Percentiles rank a stretch among this genome's conserved stretches.
Evolutionary conservation across 2,329 filamentous ascomycete genomes (phyloP).

Genomic region (Monosporascus sp.): DNA sequence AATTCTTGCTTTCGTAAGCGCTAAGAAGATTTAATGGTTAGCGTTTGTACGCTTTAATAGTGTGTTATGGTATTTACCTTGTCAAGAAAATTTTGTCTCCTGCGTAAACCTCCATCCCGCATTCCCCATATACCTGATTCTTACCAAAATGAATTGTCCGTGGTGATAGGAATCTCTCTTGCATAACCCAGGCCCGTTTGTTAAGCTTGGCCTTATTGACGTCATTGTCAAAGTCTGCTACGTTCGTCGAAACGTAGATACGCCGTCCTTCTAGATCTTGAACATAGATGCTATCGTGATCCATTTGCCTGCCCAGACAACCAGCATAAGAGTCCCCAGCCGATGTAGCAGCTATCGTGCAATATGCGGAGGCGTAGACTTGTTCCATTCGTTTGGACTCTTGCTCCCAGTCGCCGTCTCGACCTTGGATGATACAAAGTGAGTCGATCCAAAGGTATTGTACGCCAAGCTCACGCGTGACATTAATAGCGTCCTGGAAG

Average conservation of each 20-base stretch:
- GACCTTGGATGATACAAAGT: background rate
- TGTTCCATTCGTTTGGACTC: background rate
- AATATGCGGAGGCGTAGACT: too few relatives aligned
- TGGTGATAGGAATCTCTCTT: constrained; percentile 1
- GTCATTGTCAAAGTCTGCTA: constrained; percentile 1
- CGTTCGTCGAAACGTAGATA: background rate
- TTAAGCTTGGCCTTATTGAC: constrained; percentile 1
- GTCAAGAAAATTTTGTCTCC: constrained; percentile 1
- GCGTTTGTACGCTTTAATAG: too few relatives aligned
- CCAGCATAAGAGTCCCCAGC: too few relatives aligned
- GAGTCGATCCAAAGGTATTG: background rate
- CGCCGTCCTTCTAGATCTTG: too few relatives aligned
- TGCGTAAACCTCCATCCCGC: constrained; percentile 1
- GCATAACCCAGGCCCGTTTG: constrained; percentile 4
- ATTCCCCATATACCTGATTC: constrained; percentile 1
- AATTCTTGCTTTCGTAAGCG: too few relatives aligned
- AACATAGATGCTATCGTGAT: too few relatives aligned
- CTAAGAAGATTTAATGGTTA: too few relatives aligned
- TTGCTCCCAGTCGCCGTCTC: background rate
- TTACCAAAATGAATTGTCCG: constrained; percentile 1
- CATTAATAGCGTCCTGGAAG: too few relatives aligned
- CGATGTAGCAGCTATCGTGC: too few relatives aligned
- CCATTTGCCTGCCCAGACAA: too few relatives aligned
- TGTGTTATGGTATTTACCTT: background rate
- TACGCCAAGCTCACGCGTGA: constrained; percentile 1